Evolutionary conservation across 2,329 filamentous ascomycete species (phyloP).

Genomic region (Talaromyces rugulosus): DNA sequence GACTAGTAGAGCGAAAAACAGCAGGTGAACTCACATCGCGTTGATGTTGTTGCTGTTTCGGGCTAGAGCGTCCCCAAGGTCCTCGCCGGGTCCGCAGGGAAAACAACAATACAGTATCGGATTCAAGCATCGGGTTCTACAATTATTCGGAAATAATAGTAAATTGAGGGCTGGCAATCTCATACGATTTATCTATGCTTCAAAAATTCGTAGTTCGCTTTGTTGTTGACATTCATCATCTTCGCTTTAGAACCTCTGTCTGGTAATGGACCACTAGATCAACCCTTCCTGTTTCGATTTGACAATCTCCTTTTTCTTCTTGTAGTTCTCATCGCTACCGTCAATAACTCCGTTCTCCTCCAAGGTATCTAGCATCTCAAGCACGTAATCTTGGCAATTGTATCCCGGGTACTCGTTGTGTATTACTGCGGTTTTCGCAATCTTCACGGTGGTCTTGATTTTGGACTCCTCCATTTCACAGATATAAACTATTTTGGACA

Average conservation of each 20-base stretch:
- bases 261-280: no score
- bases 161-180: no score
- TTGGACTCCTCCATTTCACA: not conserved
- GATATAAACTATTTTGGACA: not conserved
- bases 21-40: not conserved
- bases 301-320: not conserved
- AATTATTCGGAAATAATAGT: no score
- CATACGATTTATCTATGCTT: no score
- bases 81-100: not conserved
- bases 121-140: no score
- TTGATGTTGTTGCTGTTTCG: not conserved
- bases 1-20: not conserved
- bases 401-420: constrained; percentile 19
- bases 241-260: no score
- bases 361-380: not conserved
- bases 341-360: not conserved
- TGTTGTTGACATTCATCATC: no score
- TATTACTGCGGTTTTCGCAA: constrained; percentile 16
- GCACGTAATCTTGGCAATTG: not conserved
- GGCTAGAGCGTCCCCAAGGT: not conserved
- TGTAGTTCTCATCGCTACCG: not conserved
- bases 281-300: not conserved
- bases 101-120: no score
- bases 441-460: constrained; percentile 13
- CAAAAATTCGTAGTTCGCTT: no score